A percentile compares a stretch with the other conserved stretches of the same genome.
Evolutionary conservation across 148 eudicot genomes (phyloP).

Genomic region (Pouteria glomerata): DNA sequence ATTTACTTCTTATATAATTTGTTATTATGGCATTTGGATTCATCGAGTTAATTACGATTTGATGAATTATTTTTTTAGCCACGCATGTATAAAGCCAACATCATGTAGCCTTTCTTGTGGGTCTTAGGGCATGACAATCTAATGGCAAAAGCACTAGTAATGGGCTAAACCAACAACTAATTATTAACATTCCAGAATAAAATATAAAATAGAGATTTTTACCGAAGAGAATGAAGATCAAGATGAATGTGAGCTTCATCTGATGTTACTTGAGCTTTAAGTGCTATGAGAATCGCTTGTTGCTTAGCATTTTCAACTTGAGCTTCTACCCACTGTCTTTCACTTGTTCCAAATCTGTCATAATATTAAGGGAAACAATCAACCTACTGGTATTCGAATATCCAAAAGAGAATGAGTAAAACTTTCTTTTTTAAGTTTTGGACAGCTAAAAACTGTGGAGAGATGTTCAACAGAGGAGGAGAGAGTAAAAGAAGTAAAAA

Average conservation of each 20-base stretch:
- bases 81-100: not conserved
- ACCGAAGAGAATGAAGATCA: slow-evolving; percentile 96
- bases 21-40: too few species aligned
- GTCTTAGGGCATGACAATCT: too few species aligned
- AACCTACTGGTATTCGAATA: too few species aligned
- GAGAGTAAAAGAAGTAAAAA: not conserved
- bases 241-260: slow-evolving; percentile 99
- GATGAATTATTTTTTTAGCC: too few species aligned
- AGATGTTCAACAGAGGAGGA: not conserved
- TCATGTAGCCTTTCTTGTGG: not conserved
- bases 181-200: not conserved
- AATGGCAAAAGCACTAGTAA: not conserved
- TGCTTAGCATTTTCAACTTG: slow-evolving; percentile 99
- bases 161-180: not conserved
- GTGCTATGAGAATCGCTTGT: slow-evolving; percentile 82
- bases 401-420: not conserved
- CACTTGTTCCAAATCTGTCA: slow-evolving; percentile 93
- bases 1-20: not conserved
- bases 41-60: too few species aligned
- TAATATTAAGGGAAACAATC: not conserved
- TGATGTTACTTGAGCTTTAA: slow-evolving; percentile 87
- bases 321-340: slow-evolving; percentile 99
- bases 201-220: slow-evolving; percentile 9
- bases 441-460: not conserved
- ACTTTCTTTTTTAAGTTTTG: not conserved